Conservation (phyloP, 176 grass and related monocot species). For the Otatea glauca region DNA sequence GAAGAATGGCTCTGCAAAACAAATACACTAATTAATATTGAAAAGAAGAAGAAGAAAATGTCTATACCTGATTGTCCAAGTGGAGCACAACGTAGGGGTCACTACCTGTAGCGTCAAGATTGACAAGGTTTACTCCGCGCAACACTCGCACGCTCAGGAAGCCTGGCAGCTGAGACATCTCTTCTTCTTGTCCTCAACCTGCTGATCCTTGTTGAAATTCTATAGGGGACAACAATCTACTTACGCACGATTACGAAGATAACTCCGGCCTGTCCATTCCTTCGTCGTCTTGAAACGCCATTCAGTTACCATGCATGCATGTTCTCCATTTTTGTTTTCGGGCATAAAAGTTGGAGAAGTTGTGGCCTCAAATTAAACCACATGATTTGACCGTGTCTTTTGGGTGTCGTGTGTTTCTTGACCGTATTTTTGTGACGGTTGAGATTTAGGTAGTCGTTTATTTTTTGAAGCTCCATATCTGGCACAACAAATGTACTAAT, state of each 20-base stretch:
- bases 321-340: background rate
- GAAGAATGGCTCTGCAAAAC: too few species aligned
- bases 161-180: slow-evolving; percentile 48
- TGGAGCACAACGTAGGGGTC: slow-evolving; percentile 60
- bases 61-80: slow-evolving; percentile 46
- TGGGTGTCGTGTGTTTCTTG: background rate
- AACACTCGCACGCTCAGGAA: slow-evolving; percentile 51
- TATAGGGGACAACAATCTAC: background rate
- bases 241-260: background rate
- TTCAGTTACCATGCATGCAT: background rate
- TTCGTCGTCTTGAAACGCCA: background rate
- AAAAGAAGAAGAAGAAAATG: background rate
- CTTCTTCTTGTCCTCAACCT: background rate
- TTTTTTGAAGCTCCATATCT: background rate
- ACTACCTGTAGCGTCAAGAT: slow-evolving; percentile 47
- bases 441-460: background rate
- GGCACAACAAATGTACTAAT: background rate
- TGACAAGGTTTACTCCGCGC: slow-evolving; percentile 54
- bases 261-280: too few species aligned
- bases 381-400: background rate
- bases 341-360: background rate
- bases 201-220: background rate
- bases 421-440: background rate
- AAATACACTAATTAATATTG: too few species aligned
- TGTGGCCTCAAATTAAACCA: background rate